Conservation (phyloP, 352 stramenopile genomes). For the Thalassiosira sp. region DNA sequence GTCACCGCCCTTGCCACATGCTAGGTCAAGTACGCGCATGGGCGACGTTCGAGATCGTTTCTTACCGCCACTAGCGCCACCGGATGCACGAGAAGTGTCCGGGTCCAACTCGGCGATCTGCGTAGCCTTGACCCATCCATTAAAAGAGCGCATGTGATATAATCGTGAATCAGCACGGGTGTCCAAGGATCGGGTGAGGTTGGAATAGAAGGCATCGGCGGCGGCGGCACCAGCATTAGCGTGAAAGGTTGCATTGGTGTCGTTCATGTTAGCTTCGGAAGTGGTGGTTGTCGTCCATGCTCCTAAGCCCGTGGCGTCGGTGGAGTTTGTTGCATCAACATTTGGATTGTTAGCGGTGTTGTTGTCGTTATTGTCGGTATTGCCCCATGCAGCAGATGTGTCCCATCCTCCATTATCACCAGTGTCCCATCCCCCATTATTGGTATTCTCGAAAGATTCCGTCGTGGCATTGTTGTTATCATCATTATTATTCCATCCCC, state of each 20-base stretch:
- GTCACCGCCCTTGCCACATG: conserved; percentile 97
- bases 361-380: conserved; percentile 28
- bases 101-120: conserved; percentile 90
- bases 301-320: neutral
- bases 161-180: conserved; percentile 86
- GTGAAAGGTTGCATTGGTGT: conserved; percentile 63
- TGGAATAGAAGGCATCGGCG: conserved; percentile 80
- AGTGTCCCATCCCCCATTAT: conserved; percentile 27
- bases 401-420: conserved; percentile 23
- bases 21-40: conserved; percentile 94
- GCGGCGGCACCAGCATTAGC: conserved; percentile 66
- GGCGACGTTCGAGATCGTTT: conserved; percentile 36
- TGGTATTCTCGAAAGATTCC: conserved; percentile 16
- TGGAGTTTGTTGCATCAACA: neutral
- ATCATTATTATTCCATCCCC: conserved; percentile 10
- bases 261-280: conserved; percentile 30
- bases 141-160: conserved; percentile 97
- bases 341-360: conserved; percentile 1
- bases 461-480: neutral
- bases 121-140: conserved; percentile 98
- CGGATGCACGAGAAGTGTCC: conserved; percentile 17
- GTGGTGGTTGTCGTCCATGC: conserved; percentile 2
- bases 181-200: conserved; percentile 59
- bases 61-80: conserved; percentile 1
- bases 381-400: conserved; percentile 1